Percentiles rank a stretch among this genome's conserved stretches.
Evolutionary conservation across 805 yeast genomes (phyloP).

Genomic region (Kodamaea kakaduensis): DNA sequence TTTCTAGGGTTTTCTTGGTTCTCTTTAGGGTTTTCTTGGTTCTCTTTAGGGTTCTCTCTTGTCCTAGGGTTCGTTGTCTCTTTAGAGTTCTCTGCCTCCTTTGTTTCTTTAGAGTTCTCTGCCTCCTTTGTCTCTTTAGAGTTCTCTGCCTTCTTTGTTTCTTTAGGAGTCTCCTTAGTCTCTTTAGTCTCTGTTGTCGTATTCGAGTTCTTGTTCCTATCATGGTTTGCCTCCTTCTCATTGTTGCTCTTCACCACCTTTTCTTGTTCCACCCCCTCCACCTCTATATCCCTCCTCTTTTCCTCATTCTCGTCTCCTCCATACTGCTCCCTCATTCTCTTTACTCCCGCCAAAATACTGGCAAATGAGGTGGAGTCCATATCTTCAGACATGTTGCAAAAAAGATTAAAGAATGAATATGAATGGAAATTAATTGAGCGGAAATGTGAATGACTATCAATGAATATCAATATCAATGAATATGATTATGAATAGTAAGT

Average conservation of each 20-base stretch:
- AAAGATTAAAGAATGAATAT: too few species aligned
- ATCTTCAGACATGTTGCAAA: slow-evolving; percentile 5
- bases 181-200: not conserved
- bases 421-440: too few species aligned
- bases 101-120: not conserved
- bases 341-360: slow-evolving; percentile 67
- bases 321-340: slow-evolving; percentile 49
- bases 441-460: slow-evolving; percentile 4
- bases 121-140: not conserved
- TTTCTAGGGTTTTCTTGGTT: too few species aligned
- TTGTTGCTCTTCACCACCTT: not conserved
- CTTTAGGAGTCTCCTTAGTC: not conserved
- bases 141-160: not conserved
- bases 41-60: not conserved
- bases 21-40: not conserved
- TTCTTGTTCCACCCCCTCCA: not conserved
- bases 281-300: not conserved
- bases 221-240: not conserved
- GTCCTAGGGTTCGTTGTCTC: not conserved
- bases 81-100: not conserved
- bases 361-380: slow-evolving; percentile 63
- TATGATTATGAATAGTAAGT: not conserved
- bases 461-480: not conserved
- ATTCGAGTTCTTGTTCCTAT: not conserved
- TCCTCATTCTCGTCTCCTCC: slow-evolving; percentile 12